These are phyloP conservation scores for Kalaharituber pfeilii DNA, from an alignment of 2,329 filamentous ascomycete genomes.

Conservation along the genomic window DNA sequence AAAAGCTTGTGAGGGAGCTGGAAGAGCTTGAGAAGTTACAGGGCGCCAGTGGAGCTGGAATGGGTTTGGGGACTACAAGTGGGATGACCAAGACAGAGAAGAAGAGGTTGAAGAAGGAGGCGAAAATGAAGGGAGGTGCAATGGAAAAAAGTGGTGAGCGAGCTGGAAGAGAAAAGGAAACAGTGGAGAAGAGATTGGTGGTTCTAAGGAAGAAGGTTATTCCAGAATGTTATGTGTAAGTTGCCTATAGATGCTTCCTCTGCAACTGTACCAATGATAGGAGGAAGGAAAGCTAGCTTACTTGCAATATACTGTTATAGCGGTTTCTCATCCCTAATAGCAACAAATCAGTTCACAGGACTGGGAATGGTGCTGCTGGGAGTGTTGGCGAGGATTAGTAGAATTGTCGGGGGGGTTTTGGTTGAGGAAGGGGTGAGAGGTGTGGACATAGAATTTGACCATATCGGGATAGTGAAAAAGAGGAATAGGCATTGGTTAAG, in stretches of 20 bases:
- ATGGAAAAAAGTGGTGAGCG: conserved; percentile 1
- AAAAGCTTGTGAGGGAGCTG: conserved; percentile 34
- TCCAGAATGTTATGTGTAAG: conserved; percentile 33
- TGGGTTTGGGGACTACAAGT: neutral
- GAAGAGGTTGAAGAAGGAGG: conserved; percentile 4
- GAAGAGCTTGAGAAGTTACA: conserved; percentile 13
- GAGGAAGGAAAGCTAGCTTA: neutral
- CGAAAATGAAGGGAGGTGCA: no score
- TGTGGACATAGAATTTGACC: neutral
- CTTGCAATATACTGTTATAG: conserved; percentile 30
- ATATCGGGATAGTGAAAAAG: no score
- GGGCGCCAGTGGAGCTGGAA: neutral
- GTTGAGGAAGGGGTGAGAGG: neutral
- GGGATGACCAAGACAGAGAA: neutral
- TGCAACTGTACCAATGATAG: neutral
- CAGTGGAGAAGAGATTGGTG: conserved; percentile 14
- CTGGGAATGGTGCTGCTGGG: conserved; percentile 53
- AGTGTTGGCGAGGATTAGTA: conserved; percentile 41
- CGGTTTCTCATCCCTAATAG: conserved; percentile 50
- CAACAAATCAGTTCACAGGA: conserved; percentile 54
- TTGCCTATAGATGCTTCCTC: conserved; percentile 12
- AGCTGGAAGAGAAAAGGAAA: neutral
- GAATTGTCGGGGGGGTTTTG: conserved; percentile 3
- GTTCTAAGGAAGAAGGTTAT: conserved; percentile 31
- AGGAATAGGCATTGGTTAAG: neutral